Conservation (phyloP, 1,139 yeast species). For the Pneumocystis oryctolagi region DNA sequence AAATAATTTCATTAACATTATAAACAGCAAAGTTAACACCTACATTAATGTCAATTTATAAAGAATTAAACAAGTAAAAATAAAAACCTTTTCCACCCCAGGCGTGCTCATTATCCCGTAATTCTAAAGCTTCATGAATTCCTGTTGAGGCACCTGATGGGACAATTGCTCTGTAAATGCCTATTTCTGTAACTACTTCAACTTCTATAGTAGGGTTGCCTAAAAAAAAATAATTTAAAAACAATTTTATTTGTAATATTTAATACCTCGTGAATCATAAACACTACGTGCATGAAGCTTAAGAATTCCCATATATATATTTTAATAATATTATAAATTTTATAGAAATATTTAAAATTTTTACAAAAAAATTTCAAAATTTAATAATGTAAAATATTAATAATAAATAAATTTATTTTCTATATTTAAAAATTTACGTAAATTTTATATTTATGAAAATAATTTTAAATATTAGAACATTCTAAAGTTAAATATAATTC, state of each 20-base stretch:
- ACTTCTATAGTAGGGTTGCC: slow-evolving; percentile 92
- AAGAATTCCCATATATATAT: slow-evolving; percentile 28
- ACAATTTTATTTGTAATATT: background rate
- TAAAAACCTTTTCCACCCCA: slow-evolving; percentile 71
- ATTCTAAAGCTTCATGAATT: slow-evolving; percentile 82
- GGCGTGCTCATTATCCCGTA: slow-evolving; percentile 86
- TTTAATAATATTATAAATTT: background rate
- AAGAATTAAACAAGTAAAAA: background rate
- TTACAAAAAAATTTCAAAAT: background rate
- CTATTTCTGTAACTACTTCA: slow-evolving; percentile 71
- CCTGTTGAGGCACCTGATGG: slow-evolving; percentile 91
- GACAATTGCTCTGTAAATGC: slow-evolving; percentile 80
- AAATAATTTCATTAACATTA: slow-evolving; percentile 78
- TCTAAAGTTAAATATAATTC: too few species aligned
- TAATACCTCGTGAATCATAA: slow-evolving; percentile 65
- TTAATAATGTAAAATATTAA: background rate
- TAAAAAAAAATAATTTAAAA: slow-evolving; percentile 3
- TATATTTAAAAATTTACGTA: too few species aligned
- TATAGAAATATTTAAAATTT: background rate
- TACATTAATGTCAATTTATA: background rate
- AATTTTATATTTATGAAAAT: too few species aligned
- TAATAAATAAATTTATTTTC: too few species aligned
- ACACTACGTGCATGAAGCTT: slow-evolving; percentile 82
- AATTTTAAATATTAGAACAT: too few species aligned
- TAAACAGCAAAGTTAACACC: slow-evolving; percentile 80